Evolutionary conservation across 2,329 filamentous ascomycete species (phyloP).

Genomic region (Dactylellina haptotyla): DNA sequence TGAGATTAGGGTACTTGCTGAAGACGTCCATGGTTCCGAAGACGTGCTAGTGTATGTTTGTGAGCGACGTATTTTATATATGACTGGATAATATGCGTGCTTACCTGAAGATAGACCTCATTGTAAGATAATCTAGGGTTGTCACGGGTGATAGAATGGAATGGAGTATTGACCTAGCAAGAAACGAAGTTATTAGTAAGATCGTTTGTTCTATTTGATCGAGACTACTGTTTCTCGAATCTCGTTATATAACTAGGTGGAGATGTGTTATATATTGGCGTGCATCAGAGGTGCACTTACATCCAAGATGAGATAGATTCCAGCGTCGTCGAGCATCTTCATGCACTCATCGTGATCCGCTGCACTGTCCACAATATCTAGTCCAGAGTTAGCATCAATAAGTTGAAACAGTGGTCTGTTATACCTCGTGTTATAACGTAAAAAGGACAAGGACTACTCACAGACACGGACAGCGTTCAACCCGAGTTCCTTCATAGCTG

Average conservation of each 20-base stretch:
- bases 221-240: too few relatives aligned
- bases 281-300: slow-evolving; percentile 71
- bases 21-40: slow-evolving; percentile 91
- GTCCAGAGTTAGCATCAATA: slow-evolving; percentile 38
- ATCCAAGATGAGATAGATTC: slow-evolving; percentile 91
- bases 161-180: slow-evolving; percentile 64
- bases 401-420: too few relatives aligned
- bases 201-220: too few relatives aligned
- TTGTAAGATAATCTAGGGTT: slow-evolving; percentile 84
- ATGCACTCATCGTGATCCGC: slow-evolving; percentile 85
- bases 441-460: slow-evolving; percentile 40
- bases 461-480: slow-evolving; percentile 90
- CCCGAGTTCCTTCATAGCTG: slow-evolving; percentile 82
- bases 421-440: neutral
- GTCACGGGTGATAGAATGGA: slow-evolving; percentile 85
- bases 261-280: neutral
- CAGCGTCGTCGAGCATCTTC: slow-evolving; percentile 79
- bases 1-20: slow-evolving; percentile 81
- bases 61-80: neutral
- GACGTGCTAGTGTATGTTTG: slow-evolving; percentile 64
- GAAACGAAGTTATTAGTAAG: neutral
- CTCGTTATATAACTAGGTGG: too few relatives aligned
- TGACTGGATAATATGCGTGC: neutral
- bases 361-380: slow-evolving; percentile 85
- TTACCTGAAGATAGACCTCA: slow-evolving; percentile 78